A percentile compares a stretch with the other conserved stretches of the same genome.
phyloP scores from a whole-genome alignment of 2,329 filamentous ascomycete species.

The Shiraia sp. region DNA sequence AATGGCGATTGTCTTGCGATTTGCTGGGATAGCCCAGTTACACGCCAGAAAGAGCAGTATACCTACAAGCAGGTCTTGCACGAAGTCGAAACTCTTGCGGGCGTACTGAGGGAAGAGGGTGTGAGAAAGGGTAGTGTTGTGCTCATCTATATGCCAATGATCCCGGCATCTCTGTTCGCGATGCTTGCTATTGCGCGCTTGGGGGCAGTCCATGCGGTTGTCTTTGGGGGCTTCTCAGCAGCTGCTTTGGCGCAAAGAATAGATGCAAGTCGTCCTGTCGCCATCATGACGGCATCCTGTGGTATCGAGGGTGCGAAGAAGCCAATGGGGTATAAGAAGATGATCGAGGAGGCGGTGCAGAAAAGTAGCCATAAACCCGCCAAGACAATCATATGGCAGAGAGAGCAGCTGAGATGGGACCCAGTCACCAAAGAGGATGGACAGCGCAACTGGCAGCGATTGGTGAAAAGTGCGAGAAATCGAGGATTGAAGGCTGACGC shows the following conservation, averaged over 20 bases:
- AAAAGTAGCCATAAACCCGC: constrained; percentile 71
- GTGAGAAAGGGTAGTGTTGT: constrained; percentile 84
- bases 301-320: constrained; percentile 87
- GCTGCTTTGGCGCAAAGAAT: constrained; percentile 84
- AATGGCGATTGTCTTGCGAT: constrained; percentile 75
- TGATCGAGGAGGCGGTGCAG: constrained; percentile 73
- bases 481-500: constrained; percentile 71
- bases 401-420: constrained; percentile 75
- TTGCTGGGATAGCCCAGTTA: constrained; percentile 86
- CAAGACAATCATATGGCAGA: constrained; percentile 81
- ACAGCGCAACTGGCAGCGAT: constrained; percentile 77
- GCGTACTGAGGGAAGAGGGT: constrained; percentile 79
- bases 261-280: constrained; percentile 74
- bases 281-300: constrained; percentile 85
- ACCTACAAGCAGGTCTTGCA: constrained; percentile 76
- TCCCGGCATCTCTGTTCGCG: constrained; percentile 83
- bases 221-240: constrained; percentile 90
- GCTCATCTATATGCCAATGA: constrained; percentile 96
- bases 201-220: constrained; percentile 86
- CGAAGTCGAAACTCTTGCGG: constrained; percentile 81
- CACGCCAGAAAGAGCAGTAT: constrained; percentile 68
- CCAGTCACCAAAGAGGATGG: constrained; percentile 67
- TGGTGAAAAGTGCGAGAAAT: constrained; percentile 71
- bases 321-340: constrained; percentile 71
- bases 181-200: constrained; percentile 80